Evolutionary conservation across 257 asterid species (phyloP).

Genomic region (Voacanga thouarsii): DNA sequence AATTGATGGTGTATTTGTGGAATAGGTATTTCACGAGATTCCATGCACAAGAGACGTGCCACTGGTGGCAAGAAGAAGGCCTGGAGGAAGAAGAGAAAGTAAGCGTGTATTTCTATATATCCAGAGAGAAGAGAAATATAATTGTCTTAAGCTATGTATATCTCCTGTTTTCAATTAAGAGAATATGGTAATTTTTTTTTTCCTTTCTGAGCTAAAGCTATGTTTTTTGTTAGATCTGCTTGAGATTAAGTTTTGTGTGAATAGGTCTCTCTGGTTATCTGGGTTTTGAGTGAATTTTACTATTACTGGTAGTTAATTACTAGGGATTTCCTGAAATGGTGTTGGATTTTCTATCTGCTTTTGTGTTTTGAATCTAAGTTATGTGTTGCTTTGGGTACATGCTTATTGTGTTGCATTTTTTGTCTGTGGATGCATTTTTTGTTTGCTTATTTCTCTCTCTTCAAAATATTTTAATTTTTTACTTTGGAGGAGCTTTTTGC

Average conservation of each 20-base stretch:
- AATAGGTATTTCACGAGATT: conserved; percentile 51
- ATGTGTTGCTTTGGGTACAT: background rate
- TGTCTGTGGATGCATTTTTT: too few species aligned
- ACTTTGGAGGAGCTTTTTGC: too few species aligned
- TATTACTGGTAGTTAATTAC: too few species aligned
- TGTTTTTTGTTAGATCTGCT: background rate
- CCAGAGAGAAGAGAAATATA: background rate
- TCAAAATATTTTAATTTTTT: too few species aligned
- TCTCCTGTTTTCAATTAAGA: background rate
- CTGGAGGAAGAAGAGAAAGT: conserved; percentile 68
- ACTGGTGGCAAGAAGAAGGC: conserved; percentile 61
- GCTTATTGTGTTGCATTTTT: too few species aligned
- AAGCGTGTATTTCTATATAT: background rate
- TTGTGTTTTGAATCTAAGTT: background rate
- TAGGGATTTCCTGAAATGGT: background rate
- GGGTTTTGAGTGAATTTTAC: background rate
- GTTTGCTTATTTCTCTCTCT: too few species aligned
- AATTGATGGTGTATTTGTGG: conserved; percentile 10
- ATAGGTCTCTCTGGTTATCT: background rate
- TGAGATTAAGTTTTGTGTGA: background rate
- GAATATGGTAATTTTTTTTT: background rate
- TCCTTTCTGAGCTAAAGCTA: background rate
- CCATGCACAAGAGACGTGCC: conserved; percentile 63
- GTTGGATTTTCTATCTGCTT: background rate
- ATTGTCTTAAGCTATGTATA: background rate